Base-by-base conservation (phyloP, 1,284 basidiomycete species). In the Ustilago curta region DNA sequence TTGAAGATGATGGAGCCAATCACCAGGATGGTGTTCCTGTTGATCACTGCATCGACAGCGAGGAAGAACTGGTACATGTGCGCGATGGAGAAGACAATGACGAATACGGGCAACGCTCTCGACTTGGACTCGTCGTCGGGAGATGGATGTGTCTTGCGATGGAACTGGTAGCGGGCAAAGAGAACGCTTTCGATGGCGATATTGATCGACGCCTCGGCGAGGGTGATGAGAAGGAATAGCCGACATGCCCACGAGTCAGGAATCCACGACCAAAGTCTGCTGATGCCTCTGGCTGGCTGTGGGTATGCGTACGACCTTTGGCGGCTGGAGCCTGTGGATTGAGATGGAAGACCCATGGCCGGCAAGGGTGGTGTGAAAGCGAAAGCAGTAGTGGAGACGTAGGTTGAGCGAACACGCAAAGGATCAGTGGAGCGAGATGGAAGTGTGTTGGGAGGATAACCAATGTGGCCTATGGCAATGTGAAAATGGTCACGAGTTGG, bases 11-110 rank as follows among this genome's bases (percentile, higher is more conserved):
- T 61, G 23, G 78, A 49, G 32, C 79, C 78, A 44, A 79, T 69
- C 43, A 81, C 71, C 7, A 80, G 58, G 51, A 81, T 81, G 7
- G 69, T 71, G 59, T 81, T 81, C n/a, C 78, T 52, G 67, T 80
- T 80, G 58, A 74, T 49, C 29, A 71, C 70, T 7, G 79, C 71
- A 51, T 81, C 79, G 16, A 81, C 56, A n/a, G 74, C 77, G 27
- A 81, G 69, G 16, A 79, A 23, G 50, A 78, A 67, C 27, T 81
- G 78, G 43, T 81, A 81, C 29, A 76, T 29, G 63, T 80, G 78
- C 9, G 79, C 79, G 50, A 81, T 50, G 53, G 73, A 72, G 35
- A 81, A 81, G 47, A 79, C 76, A 32, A 78, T 77, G 49, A 81
- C 68, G 40, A 80, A 81, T 14, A 77, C 74, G 5, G 79, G 79